A percentile compares a stretch with the other conserved stretches of the same genome.
phyloP scores from a whole-genome alignment of 495 filamentous ascomycete species.

The Sordaria brevicollis region DNA sequence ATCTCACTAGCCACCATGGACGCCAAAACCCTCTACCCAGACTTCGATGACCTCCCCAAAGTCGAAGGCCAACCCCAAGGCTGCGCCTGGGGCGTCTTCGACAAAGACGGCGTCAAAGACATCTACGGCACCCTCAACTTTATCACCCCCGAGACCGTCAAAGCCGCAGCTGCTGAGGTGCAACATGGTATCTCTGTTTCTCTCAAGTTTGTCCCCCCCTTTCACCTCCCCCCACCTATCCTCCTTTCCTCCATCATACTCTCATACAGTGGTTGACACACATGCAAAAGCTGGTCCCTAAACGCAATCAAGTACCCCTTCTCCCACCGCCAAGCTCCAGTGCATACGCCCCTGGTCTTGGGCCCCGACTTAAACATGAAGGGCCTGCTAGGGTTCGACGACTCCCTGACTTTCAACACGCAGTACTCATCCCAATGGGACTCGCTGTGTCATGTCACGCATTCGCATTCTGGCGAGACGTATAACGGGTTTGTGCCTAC shows the following conservation, averaged over 20 bases:
- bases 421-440: slow-evolving; percentile 75
- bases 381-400: slow-evolving; percentile 27
- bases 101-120: slow-evolving; percentile 51
- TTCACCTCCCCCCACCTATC: too few species aligned
- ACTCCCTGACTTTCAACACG: slow-evolving; percentile 62
- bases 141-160: slow-evolving; percentile 44
- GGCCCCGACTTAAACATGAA: slow-evolving; percentile 19
- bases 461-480: slow-evolving; percentile 27
- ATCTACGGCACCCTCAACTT: slow-evolving; percentile 49
- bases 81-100: slow-evolving; percentile 57
- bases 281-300: slow-evolving; percentile 29
- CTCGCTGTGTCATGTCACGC: slow-evolving; percentile 48
- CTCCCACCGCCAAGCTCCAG: slow-evolving; percentile 41
- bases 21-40: slow-evolving; percentile 20
- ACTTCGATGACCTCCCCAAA: slow-evolving; percentile 49
- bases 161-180: slow-evolving; percentile 40
- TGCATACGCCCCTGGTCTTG: slow-evolving; percentile 40
- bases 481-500: slow-evolving; percentile 44
- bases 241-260: not conserved
- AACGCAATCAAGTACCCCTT: slow-evolving; percentile 38
- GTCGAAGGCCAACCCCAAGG: slow-evolving; percentile 53
- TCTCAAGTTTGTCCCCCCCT: slow-evolving; percentile 38
- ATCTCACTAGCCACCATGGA: slow-evolving; percentile 4
- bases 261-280: too few species aligned
- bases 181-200: slow-evolving; percentile 46